These are phyloP conservation scores for Sisymbrium irio DNA, from an alignment of 345 rosid species.

Conservation along the genomic window DNA sequence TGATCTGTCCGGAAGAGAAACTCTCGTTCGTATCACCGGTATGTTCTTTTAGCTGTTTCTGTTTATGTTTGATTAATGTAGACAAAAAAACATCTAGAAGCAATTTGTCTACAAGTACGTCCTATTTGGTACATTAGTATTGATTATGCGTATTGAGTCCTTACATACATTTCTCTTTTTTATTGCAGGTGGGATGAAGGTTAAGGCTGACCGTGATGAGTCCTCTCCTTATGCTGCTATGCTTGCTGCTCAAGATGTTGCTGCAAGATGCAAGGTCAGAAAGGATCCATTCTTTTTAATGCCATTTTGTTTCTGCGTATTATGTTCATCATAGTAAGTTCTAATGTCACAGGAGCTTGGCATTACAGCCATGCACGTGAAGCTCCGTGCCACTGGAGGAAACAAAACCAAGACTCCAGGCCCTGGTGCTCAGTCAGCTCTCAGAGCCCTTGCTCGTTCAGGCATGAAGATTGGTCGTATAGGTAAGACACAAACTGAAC, in stretches of 20 bases:
- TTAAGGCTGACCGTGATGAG: slow-evolving; percentile 87
- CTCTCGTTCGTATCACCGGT: slow-evolving; percentile 85
- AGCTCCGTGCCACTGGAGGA: slow-evolving; percentile 84
- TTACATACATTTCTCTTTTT: too few species aligned
- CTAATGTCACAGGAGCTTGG: slow-evolving; percentile 95
- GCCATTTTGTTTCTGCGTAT: neutral
- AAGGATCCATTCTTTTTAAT: too few species aligned
- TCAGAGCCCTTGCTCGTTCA: slow-evolving; percentile 83
- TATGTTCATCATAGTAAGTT: neutral
- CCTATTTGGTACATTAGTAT: neutral
- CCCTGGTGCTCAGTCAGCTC: slow-evolving; percentile 91
- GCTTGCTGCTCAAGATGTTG: slow-evolving; percentile 88
- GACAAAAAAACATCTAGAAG: too few species aligned
- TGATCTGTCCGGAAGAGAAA: slow-evolving; percentile 84
- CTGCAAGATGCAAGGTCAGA: slow-evolving; percentile 86
- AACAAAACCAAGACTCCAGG: slow-evolving; percentile 96
- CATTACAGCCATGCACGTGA: slow-evolving; percentile 76
- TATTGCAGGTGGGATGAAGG: slow-evolving; percentile 99
- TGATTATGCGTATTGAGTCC: neutral
- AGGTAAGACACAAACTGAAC: too few species aligned
- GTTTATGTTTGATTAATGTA: too few species aligned
- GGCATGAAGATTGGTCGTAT: slow-evolving; percentile 92
- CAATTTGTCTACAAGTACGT: too few species aligned
- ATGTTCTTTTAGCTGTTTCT: neutral
- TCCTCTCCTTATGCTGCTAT: slow-evolving; percentile 86